Percentiles rank a stretch among this genome's conserved stretches.
Evolutionary conservation across 768 basidiomycete species (phyloP).

Genomic region (Daedalea quercina): DNA sequence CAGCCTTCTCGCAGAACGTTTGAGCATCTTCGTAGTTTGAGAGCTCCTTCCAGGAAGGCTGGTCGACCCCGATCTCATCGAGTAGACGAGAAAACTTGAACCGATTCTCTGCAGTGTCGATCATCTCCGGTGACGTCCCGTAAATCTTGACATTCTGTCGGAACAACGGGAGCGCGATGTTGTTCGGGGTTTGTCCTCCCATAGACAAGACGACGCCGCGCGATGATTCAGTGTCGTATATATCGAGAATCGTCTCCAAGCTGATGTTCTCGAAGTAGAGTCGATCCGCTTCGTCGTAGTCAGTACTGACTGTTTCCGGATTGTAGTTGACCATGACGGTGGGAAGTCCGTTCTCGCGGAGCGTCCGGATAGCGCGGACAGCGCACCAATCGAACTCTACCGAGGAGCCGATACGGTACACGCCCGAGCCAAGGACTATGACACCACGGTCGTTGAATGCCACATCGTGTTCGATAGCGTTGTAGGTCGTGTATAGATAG

Average conservation of each 20-base stretch:
- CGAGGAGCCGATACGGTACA: slow-evolving; percentile 97
- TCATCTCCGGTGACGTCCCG: slow-evolving; percentile 98
- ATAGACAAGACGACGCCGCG: slow-evolving; percentile 93
- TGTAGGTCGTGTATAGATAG: slow-evolving; percentile 98
- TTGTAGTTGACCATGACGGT: slow-evolving; percentile 99
- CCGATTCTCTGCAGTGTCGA: slow-evolving; percentile 97
- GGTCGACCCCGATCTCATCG: slow-evolving; percentile 98
- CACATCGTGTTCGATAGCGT: slow-evolving; percentile 91
- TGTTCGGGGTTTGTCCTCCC: slow-evolving; percentile 99
- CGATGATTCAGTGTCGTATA: slow-evolving; percentile 87
- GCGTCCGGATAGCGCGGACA: slow-evolving; percentile 91
- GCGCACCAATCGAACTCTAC: slow-evolving; percentile 99
- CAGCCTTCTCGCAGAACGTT: slow-evolving; percentile 86
- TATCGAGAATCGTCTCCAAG: slow-evolving; percentile 92
- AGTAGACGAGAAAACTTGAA: slow-evolving; percentile 99
- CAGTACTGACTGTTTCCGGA: slow-evolving; percentile 97
- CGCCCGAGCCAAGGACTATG: slow-evolving; percentile 96
- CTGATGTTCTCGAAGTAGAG: slow-evolving; percentile 99
- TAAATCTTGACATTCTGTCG: slow-evolving; percentile 98
- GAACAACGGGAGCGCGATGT: slow-evolving; percentile 92
- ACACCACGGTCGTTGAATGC: slow-evolving; percentile 87
- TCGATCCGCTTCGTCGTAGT: slow-evolving; percentile 97
- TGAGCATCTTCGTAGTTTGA: slow-evolving; percentile 85
- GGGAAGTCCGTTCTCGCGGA: slow-evolving; percentile 89
- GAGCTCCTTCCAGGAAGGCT: slow-evolving; percentile 95